Percentiles rank a stretch among this genome's conserved stretches.
phyloP scores from a whole-genome alignment of 2,329 filamentous ascomycete species.

The Pseudogymnoascus sp. region DNA sequence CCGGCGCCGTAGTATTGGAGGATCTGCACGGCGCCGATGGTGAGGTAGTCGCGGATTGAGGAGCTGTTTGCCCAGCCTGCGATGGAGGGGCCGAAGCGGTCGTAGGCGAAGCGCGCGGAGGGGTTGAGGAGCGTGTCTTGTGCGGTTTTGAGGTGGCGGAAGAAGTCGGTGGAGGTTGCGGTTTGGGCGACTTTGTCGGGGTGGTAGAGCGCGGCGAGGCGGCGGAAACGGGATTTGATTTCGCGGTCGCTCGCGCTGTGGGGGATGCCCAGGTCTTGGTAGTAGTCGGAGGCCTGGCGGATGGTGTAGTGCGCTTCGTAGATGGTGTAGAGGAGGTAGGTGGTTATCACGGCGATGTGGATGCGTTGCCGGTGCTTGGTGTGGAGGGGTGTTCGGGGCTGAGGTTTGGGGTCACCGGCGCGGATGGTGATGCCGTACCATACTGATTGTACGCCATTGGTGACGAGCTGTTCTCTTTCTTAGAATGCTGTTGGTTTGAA shows the following conservation, averaged over 20 bases:
- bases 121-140: slow-evolving; percentile 76
- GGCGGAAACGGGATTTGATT: slow-evolving; percentile 78
- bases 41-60: slow-evolving; percentile 66
- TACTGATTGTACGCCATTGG: slow-evolving; percentile 67
- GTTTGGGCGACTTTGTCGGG: slow-evolving; percentile 63
- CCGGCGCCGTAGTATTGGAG: slow-evolving; percentile 55
- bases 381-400: slow-evolving; percentile 60
- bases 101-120: slow-evolving; percentile 76
- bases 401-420: slow-evolving; percentile 75
- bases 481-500: slow-evolving; percentile 3
- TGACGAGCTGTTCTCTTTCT: slow-evolving; percentile 55
- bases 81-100: slow-evolving; percentile 73
- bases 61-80: slow-evolving; percentile 57
- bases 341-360: slow-evolving; percentile 71
- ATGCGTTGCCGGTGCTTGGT: slow-evolving; percentile 71
- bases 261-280: slow-evolving; percentile 65
- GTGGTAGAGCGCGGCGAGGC: slow-evolving; percentile 64
- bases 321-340: slow-evolving; percentile 85
- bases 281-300: slow-evolving; percentile 65
- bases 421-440: slow-evolving; percentile 87
- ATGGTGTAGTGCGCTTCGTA: slow-evolving; percentile 85
- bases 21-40: slow-evolving; percentile 54
- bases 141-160: slow-evolving; percentile 75
- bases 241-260: slow-evolving; percentile 63
- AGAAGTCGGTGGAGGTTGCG: slow-evolving; percentile 42